These are phyloP conservation scores for Paxillus rubicundulus DNA, from an alignment of 768 basidiomycete genomes.

Conservation along the genomic window DNA sequence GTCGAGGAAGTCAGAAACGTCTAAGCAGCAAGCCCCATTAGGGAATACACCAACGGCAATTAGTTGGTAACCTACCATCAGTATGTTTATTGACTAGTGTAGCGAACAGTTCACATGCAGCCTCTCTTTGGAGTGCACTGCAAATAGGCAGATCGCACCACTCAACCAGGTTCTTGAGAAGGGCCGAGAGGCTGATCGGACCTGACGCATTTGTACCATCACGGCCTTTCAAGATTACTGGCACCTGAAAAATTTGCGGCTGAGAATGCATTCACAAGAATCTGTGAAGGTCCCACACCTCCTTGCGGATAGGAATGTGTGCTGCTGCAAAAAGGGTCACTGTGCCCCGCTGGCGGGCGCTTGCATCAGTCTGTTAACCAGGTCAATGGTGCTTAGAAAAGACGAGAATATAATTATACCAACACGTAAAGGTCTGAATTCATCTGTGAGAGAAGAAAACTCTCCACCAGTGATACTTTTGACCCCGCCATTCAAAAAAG, in stretches of 20 bases:
- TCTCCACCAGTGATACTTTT: conserved; percentile 53
- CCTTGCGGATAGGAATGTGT: conserved; percentile 60
- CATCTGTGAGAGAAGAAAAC: conserved; percentile 33
- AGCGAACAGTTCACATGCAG: conserved; percentile 56
- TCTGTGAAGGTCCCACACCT: conserved; percentile 43
- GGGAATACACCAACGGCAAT: neutral
- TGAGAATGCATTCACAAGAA: neutral
- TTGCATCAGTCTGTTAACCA: conserved; percentile 14
- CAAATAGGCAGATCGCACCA: conserved; percentile 58
- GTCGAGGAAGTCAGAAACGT: conserved; percentile 44
- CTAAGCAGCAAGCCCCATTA: conserved; percentile 30
- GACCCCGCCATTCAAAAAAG: conserved; percentile 46
- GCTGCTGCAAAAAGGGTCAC: conserved; percentile 66
- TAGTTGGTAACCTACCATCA: conserved; percentile 44
- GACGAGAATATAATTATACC: conserved; percentile 4
- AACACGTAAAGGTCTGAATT: conserved; percentile 56
- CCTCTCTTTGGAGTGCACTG: conserved; percentile 50
- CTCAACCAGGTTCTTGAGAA: conserved; percentile 51
- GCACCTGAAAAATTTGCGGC: conserved; percentile 40
- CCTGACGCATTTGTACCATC: conserved; percentile 32
- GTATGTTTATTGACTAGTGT: conserved; percentile 78
- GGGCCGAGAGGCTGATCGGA: conserved; percentile 45
- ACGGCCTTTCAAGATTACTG: conserved; percentile 6
- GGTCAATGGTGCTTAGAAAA: neutral
- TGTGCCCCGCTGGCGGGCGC: conserved; percentile 54